phyloP scores from a whole-genome alignment of 225 moss, liverwort and hornwort genomes.

The Bryoerythrophyllum caledonicum region DNA sequence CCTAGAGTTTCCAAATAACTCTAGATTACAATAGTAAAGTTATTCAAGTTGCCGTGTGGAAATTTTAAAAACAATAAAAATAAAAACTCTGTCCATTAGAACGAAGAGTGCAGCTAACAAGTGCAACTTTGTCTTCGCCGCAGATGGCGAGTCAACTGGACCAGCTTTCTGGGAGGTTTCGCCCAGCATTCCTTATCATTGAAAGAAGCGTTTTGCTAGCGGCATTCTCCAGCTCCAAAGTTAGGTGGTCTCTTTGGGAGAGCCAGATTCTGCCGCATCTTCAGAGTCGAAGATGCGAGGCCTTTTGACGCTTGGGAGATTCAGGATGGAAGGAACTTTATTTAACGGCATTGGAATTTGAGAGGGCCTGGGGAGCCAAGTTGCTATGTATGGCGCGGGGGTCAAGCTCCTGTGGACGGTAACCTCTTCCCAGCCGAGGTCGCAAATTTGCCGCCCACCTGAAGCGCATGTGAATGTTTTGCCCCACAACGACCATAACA shows the following conservation, averaged over 20 bases:
- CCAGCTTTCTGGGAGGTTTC: background rate
- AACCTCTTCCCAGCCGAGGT: background rate
- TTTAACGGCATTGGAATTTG: background rate
- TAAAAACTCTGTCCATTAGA: too few relatives aligned
- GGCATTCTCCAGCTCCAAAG: background rate
- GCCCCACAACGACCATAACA: background rate
- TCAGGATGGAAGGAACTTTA: background rate
- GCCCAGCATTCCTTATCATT: background rate
- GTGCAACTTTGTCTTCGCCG: background rate
- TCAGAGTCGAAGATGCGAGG: background rate
- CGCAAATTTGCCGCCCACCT: background rate
- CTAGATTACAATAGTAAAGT: too few relatives aligned
- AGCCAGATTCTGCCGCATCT: background rate
- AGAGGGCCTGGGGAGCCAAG: background rate
- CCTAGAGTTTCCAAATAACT: too few relatives aligned
- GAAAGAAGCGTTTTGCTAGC: background rate
- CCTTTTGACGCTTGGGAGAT: background rate
- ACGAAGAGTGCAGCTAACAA: too few relatives aligned
- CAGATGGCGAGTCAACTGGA: background rate
- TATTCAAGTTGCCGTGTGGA: too few relatives aligned
- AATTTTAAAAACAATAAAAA: too few relatives aligned
- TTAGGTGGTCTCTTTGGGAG: background rate
- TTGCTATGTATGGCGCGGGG: conserved; percentile 10
- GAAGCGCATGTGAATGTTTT: background rate
- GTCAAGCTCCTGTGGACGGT: conserved; percentile 11